These are phyloP conservation scores for Datura wrightii DNA, from an alignment of 257 asterid species.

Conservation along the genomic window DNA sequence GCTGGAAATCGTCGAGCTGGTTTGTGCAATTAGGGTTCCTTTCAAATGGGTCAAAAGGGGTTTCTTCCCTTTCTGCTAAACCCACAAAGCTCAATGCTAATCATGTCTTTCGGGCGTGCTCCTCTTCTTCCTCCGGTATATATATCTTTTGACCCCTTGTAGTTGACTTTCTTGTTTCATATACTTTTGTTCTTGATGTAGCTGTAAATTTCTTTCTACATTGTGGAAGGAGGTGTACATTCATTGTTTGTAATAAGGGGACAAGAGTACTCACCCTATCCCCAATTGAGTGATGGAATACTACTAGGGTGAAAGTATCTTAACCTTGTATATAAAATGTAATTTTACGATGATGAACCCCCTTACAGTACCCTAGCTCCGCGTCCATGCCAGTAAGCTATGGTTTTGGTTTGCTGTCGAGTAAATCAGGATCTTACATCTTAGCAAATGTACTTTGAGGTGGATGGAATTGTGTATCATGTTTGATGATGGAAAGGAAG, in stretches of 20 bases:
- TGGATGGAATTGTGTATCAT: neutral
- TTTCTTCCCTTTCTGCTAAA: constrained; percentile 31
- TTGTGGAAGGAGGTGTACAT: too few relatives aligned
- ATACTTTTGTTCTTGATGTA: neutral
- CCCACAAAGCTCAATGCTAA: constrained; percentile 39
- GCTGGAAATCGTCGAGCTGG: constrained; percentile 64
- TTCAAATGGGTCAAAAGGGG: constrained; percentile 38
- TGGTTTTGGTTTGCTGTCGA: neutral
- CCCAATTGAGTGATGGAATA: too few relatives aligned
- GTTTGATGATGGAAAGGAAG: neutral
- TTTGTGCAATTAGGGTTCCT: constrained; percentile 46
- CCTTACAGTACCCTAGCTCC: too few relatives aligned
- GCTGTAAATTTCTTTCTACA: too few relatives aligned
- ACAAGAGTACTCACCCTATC: too few relatives aligned
- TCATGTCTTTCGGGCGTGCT: constrained; percentile 44
- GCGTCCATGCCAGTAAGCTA: neutral
- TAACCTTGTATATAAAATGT: too few relatives aligned
- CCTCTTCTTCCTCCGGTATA: constrained; percentile 55
- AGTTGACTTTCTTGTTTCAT: constrained; percentile 21
- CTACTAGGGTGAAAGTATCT: too few relatives aligned
- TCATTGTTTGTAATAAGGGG: too few relatives aligned
- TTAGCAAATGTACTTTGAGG: neutral
- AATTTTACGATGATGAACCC: too few relatives aligned
- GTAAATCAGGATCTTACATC: constrained; percentile 5
- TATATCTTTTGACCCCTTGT: neutral